Evolutionary conservation across 225 moss, liverwort and hornwort genomes (phyloP), one percentile per base, ranked within the genome.

Genomic region (Lunularia cruciata): DNA sequence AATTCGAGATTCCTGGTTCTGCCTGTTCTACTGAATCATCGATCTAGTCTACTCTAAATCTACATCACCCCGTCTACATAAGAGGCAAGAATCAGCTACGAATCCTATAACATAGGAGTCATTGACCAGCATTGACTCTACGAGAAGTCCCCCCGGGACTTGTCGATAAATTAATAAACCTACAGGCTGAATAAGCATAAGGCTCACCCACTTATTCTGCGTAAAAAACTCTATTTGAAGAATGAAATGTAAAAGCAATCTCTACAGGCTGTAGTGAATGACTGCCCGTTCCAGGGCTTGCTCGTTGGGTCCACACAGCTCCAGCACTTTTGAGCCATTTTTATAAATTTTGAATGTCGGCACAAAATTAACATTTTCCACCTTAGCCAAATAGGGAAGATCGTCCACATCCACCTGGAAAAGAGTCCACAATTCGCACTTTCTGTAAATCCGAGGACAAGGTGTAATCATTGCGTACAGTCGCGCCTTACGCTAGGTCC

Each of bases 291-390:
- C 86, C 55, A 95, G 57, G 8, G 83, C 92, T 79, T 88, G 86
- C 56, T 87, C 85, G 16, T 89, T 87, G 19, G 95, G 85, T 43
- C 92, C 95, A 49, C 83, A 74, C 34, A 95, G 76, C 55, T 95
- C 95, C 60, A 88, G 82, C 75, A 88, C 88, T 77, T 95, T 92
- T 28, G 90, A 92, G 0, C 95, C 95, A 68, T 95, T 95, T 71
- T 87, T 92, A 77, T 88, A 95, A 79, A 95, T 86, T 59, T 92
- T 95, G 78, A 91, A 95, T 57, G 92, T 95, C 8, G 95, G 95
- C 61, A 95, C 92, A 31, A 88, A 95, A 77, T 79, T 85, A 22
- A 95, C 84, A 4, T 77, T 80, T 71, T 95, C 95, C 54, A 88
- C 85, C 70, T 92, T 92, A 0, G 95, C 90, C 52, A 95, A 59